Base-by-base conservation (phyloP, 2,329 filamentous ascomycete species). In the Coleophoma eucalyptorum region DNA sequence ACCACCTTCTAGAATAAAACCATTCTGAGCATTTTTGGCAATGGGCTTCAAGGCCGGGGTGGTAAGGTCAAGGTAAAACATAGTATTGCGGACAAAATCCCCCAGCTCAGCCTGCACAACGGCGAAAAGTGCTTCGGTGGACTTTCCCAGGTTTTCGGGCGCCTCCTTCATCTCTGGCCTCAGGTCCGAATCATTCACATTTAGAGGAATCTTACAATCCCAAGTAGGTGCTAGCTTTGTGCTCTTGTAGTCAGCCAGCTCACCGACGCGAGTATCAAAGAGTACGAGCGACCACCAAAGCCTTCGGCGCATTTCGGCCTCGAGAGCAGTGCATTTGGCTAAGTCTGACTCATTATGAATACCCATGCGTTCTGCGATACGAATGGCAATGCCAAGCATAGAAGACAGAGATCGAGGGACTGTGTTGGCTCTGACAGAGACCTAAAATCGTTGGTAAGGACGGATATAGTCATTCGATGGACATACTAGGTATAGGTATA, bases 211-310 rank as follows among this genome's bases (percentile, higher is more conserved):
- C 53, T 72, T 77, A 65, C 78, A 81, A 60, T 83, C 79, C 72
- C 73, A 78, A 1, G 65, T 70, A 1, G 73, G 72, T 53, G 55
- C 54, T 13, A 77, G 51, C 2, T 57, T 62, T 2, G 64, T 52
- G 10, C 58, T 59, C 53, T 67, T 72, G 50, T 61, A 80, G 45
- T 80, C 78, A 3, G 81, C 78, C 65, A 89, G 78, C 63, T 90
- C 86, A 50, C 83, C 78, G 35, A 89, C 78, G 19, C 87, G 83
- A 53, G 78, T 75, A 64, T 91, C 87, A 56, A 89, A 86, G 21
- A 81, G 73, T 13, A 86, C 75, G 15, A 91, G 72, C 32, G 83
- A 80, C 86, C 86, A 90, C 86, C 86, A 90, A 1, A 90, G 69
- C 35, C 87, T 76, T 46, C 86, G 79, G n/a, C 86, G 78, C 67